phyloP scores from a whole-genome alignment of 805 yeast genomes.

The Naumovozyma baii region DNA sequence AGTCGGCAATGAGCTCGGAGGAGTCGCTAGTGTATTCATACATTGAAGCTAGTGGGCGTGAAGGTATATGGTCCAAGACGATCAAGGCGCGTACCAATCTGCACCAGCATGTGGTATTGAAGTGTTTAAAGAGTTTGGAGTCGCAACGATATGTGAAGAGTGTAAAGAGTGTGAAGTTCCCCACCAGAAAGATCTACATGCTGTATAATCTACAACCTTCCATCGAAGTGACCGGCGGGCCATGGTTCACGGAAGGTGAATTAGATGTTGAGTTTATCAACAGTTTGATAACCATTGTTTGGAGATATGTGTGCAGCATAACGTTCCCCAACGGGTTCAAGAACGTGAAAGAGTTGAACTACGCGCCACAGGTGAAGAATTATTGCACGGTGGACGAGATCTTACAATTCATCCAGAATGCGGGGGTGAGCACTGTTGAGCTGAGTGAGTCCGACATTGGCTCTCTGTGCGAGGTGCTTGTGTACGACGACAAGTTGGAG shows the following conservation, averaged over 20 bases:
- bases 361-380: constrained; percentile 48
- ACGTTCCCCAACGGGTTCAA: constrained; percentile 67
- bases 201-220: constrained; percentile 87
- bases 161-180: constrained; percentile 83
- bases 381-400: constrained; percentile 69
- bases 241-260: constrained; percentile 97
- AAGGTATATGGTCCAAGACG: constrained; percentile 93
- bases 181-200: constrained; percentile 95
- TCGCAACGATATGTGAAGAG: constrained; percentile 74
- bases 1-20: constrained; percentile 70
- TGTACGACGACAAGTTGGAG: constrained; percentile 80
- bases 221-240: constrained; percentile 95
- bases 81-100: constrained; percentile 78
- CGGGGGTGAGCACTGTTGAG: constrained; percentile 76
- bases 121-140: constrained; percentile 75
- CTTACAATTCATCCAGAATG: constrained; percentile 57
- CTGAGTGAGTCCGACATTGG: constrained; percentile 64
- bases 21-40: constrained; percentile 86
- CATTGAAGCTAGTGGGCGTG: constrained; percentile 87
- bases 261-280: constrained; percentile 90
- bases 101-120: constrained; percentile 81
- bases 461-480: constrained; percentile 76
- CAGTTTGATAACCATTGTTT: constrained; percentile 68
- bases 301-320: constrained; percentile 73
- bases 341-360: constrained; percentile 25